These are phyloP conservation scores for Pyricularia grisea DNA, from an alignment of 2,329 filamentous ascomycete species.

Conservation along the genomic window DNA sequence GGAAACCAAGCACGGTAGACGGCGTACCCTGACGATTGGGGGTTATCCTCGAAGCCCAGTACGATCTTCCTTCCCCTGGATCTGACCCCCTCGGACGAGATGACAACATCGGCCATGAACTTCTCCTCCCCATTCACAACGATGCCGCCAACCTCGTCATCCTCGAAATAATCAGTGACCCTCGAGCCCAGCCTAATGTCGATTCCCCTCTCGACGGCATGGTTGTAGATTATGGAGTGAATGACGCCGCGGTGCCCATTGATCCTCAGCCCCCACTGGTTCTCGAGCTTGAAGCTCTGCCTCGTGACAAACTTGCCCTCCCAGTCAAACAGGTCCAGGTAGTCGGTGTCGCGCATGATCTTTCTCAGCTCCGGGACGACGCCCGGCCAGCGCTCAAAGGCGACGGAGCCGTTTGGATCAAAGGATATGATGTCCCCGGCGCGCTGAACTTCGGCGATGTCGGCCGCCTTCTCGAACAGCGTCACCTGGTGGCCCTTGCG, in stretches of 20 bases:
- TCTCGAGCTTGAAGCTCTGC: constrained; percentile 24
- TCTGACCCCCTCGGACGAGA: constrained; percentile 37
- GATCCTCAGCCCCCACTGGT: constrained; percentile 34
- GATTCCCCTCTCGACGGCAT: constrained; percentile 38
- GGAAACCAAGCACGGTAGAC: constrained; percentile 36
- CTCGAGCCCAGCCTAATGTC: constrained; percentile 34
- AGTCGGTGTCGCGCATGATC: constrained; percentile 36
- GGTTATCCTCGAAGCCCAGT: constrained; percentile 30
- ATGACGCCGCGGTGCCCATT: constrained; percentile 45
- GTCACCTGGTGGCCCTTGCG: constrained; percentile 41
- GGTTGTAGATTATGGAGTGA: constrained; percentile 40
- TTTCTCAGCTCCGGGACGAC: constrained; percentile 38
- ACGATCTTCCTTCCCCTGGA: constrained; percentile 36
- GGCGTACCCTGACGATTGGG: constrained; percentile 32
- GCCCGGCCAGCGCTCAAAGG: constrained; percentile 46
- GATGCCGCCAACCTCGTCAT: constrained; percentile 28
- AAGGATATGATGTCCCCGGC: constrained; percentile 42
- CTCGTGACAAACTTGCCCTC: constrained; percentile 39
- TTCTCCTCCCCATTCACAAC: constrained; percentile 29
- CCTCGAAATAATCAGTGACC: constrained; percentile 38
- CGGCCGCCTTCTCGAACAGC: constrained; percentile 29
- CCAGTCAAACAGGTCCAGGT: constrained; percentile 30
- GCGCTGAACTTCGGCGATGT: constrained; percentile 27
- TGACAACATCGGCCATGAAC: constrained; percentile 29
- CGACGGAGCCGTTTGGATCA: constrained; percentile 44